Conservation (phyloP, 179 eudicot species). For the Sideroxylon spinosum region DNA sequence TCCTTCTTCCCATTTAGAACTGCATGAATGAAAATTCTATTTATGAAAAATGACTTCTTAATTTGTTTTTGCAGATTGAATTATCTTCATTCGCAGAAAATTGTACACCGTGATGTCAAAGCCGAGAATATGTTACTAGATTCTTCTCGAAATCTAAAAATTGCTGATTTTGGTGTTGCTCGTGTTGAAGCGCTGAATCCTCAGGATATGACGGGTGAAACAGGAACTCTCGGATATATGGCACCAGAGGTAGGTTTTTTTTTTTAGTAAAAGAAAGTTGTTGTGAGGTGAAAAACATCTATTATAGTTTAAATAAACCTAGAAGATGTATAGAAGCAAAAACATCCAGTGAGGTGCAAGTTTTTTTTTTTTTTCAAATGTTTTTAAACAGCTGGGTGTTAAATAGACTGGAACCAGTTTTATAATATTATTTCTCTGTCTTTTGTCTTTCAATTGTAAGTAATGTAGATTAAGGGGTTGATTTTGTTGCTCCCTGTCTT, state of each 20-base stretch:
- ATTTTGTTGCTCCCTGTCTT: neutral
- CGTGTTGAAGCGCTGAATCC: slow-evolving; percentile 95
- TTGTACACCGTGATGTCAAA: slow-evolving; percentile 91
- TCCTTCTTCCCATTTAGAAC: neutral
- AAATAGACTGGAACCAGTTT: too few species aligned
- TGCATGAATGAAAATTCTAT: neutral
- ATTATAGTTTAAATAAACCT: neutral
- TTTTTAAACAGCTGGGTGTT: too few species aligned
- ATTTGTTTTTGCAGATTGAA: slow-evolving; percentile 42
- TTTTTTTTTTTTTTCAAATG: too few species aligned
- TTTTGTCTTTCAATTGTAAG: too few species aligned
- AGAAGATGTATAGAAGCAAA: too few species aligned
- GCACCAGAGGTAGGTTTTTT: slow-evolving; percentile 66
- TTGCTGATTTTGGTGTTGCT: slow-evolving; percentile 97
- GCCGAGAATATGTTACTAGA: slow-evolving; percentile 83
- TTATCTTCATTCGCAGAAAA: slow-evolving; percentile 76
- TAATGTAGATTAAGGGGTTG: neutral
- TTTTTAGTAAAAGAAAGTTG: neutral
- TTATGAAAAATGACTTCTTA: neutral
- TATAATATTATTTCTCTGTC: too few species aligned
- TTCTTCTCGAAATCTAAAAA: slow-evolving; percentile 47
- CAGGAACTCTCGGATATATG: slow-evolving; percentile 90
- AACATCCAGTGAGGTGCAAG: too few species aligned
- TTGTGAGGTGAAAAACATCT: neutral
- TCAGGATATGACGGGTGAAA: slow-evolving; percentile 88